Evolutionary conservation across 768 basidiomycete genomes (phyloP).

Genomic region (Amanita pseudoporphyria): DNA sequence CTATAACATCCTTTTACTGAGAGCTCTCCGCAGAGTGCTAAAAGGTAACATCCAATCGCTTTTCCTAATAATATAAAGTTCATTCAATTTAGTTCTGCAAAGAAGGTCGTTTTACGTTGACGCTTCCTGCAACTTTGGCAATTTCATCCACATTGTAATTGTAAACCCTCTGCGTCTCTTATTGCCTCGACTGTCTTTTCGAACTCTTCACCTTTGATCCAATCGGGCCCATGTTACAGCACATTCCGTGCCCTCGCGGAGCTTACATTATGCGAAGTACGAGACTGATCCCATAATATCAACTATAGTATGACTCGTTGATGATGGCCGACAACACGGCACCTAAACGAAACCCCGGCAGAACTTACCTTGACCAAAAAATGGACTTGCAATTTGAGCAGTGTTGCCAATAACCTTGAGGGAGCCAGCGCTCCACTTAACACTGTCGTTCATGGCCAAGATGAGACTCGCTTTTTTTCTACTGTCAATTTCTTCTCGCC

Average conservation of each 20-base stretch:
- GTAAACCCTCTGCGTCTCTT: slow-evolving; percentile 23
- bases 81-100: slow-evolving; percentile 20
- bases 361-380: slow-evolving; percentile 68
- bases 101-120: slow-evolving; percentile 30
- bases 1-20: no score
- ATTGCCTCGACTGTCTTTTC: slow-evolving; percentile 28
- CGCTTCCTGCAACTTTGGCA: slow-evolving; percentile 43
- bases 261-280: slow-evolving; percentile 32
- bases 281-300: slow-evolving; percentile 21
- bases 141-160: slow-evolving; percentile 54
- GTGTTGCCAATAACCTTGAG: slow-evolving; percentile 56
- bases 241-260: slow-evolving; percentile 63
- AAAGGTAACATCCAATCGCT: no score
- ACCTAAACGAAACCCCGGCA: background rate
- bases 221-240: slow-evolving; percentile 62
- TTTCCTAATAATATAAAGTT: background rate
- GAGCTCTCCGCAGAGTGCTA: no score
- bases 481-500: slow-evolving; percentile 52
- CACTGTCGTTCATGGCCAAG: slow-evolving; percentile 66
- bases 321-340: slow-evolving; percentile 45
- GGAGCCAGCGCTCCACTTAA: slow-evolving; percentile 60
- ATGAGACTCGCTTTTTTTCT: slow-evolving; percentile 53
- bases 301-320: slow-evolving; percentile 47
- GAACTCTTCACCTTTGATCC: slow-evolving; percentile 55
- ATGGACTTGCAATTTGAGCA: slow-evolving; percentile 64